Evolutionary conservation across 495 filamentous ascomycete genomes (phyloP).

Genomic region (Daldinia loculata): DNA sequence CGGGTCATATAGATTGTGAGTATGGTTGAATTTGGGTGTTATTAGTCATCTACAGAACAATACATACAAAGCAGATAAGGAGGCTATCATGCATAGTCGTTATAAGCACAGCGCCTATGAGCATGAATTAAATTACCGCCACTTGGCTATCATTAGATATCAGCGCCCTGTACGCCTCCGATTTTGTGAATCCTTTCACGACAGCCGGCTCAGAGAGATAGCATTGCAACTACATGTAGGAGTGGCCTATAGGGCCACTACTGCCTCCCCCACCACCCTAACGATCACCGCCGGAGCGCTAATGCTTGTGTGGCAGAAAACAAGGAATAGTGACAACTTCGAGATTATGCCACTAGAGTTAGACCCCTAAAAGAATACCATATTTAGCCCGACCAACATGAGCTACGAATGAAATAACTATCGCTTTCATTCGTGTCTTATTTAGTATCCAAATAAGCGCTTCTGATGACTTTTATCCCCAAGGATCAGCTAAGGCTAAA

Average conservation of each 20-base stretch:
- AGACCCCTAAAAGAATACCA: neutral
- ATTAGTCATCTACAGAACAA: constrained; percentile 3
- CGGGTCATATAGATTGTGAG: neutral
- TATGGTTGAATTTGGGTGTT: neutral
- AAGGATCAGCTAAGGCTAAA: constrained; percentile 13
- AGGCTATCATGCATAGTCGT: constrained; percentile 8
- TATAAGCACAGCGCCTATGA: constrained; percentile 7
- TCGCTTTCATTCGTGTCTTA: constrained; percentile 1
- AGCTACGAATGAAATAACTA: constrained; percentile 13
- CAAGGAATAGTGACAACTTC: constrained; percentile 9
- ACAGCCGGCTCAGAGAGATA: constrained; percentile 32
- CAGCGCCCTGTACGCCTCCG: constrained; percentile 21
- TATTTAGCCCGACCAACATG: neutral
- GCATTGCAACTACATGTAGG: constrained; percentile 10
- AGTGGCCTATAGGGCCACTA: constrained; percentile 12
- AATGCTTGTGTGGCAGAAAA: constrained; percentile 19
- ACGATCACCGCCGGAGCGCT: constrained; percentile 10
- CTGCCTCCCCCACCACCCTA: constrained; percentile 25
- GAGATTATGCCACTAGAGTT: constrained; percentile 2
- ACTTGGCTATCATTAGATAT: constrained; percentile 5
- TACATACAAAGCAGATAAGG: too few species aligned
- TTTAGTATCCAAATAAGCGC: constrained; percentile 22
- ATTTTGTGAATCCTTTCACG: constrained; percentile 32
- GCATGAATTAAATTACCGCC: constrained; percentile 17
- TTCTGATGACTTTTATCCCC: constrained; percentile 7